A percentile compares a stretch with the other conserved stretches of the same genome.
These are phyloP conservation scores for Pseudocercospora fijiensis DNA, from an alignment of 2,329 filamentous ascomycete species.

Conservation along the genomic window DNA sequence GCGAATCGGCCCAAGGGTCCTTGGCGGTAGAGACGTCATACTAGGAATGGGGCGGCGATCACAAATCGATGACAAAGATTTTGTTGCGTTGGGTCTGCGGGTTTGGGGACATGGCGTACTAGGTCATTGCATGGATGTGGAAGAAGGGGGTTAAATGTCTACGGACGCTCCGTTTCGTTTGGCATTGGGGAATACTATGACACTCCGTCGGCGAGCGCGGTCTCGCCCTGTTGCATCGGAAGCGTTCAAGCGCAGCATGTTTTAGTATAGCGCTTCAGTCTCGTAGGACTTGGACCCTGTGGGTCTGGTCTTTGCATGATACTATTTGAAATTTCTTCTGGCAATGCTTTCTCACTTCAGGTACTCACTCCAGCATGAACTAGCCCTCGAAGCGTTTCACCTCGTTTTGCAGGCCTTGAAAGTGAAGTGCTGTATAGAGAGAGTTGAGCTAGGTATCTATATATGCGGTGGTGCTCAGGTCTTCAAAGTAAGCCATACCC, in stretches of 20 bases:
- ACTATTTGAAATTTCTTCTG: too few relatives aligned
- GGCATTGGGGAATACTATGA: not conserved
- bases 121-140: not conserved
- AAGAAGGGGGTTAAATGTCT: not conserved
- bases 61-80: not conserved
- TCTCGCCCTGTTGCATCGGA: not conserved
- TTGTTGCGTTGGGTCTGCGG: not conserved
- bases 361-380: too few relatives aligned
- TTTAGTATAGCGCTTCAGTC: not conserved
- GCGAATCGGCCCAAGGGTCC: conserved; percentile 14
- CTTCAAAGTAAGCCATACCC: too few relatives aligned
- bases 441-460: too few relatives aligned
- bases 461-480: too few relatives aligned
- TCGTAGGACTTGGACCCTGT: not conserved
- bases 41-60: not conserved
- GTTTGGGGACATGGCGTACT: not conserved
- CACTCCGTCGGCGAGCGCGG: not conserved
- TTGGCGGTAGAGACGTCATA: conserved; percentile 13
- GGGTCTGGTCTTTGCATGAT: not conserved
- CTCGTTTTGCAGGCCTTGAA: too few relatives aligned
- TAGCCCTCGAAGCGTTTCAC: too few relatives aligned
- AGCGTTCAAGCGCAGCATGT: conserved; percentile 2
- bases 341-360: too few relatives aligned
- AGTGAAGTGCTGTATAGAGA: too few relatives aligned
- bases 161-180: not conserved